These are phyloP conservation scores for Psilocybe azurescens DNA, from an alignment of 768 basidiomycete species.

Conservation along the genomic window DNA sequence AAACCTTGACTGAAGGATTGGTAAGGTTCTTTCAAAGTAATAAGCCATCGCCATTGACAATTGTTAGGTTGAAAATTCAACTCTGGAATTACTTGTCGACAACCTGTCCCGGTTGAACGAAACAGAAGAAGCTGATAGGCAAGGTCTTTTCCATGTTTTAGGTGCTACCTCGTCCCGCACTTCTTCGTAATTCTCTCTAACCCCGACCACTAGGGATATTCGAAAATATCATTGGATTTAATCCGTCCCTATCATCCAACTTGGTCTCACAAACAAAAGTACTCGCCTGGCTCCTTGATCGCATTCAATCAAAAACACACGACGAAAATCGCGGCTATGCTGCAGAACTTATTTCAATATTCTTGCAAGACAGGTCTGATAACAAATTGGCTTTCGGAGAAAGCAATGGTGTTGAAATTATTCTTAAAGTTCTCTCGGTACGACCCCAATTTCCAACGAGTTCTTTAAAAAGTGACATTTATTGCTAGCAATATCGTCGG, in stretches of 20 bases:
- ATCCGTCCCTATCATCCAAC: constrained; percentile 71
- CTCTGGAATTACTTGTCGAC: constrained; percentile 88
- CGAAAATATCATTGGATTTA: constrained; percentile 90
- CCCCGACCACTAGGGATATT: constrained; percentile 68
- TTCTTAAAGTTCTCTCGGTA: constrained; percentile 83
- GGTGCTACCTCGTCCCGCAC: constrained; percentile 44
- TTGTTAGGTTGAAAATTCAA: constrained; percentile 76
- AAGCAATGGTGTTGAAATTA: constrained; percentile 77
- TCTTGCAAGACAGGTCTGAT: constrained; percentile 74
- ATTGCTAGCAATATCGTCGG: constrained; percentile 79
- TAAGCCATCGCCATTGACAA: constrained; percentile 9
- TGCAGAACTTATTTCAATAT: constrained; percentile 90
- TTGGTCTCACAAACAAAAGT: constrained; percentile 80
- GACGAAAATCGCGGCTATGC: constrained; percentile 95
- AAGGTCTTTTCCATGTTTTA: constrained; percentile 94
- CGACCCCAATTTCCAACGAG: constrained; percentile 31
- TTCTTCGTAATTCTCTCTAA: not conserved
- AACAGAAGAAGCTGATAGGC: constrained; percentile 85
- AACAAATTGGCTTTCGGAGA: constrained; percentile 76
- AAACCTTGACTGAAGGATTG: constrained; percentile 74
- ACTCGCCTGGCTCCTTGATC: constrained; percentile 78
- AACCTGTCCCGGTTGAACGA: constrained; percentile 92
- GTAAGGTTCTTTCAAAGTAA: constrained; percentile 48
- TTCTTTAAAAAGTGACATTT: constrained; percentile 7
- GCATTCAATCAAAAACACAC: constrained; percentile 73